Conservation (phyloP, 306 rosid genomes). For the Acacia melanoxylon region DNA sequence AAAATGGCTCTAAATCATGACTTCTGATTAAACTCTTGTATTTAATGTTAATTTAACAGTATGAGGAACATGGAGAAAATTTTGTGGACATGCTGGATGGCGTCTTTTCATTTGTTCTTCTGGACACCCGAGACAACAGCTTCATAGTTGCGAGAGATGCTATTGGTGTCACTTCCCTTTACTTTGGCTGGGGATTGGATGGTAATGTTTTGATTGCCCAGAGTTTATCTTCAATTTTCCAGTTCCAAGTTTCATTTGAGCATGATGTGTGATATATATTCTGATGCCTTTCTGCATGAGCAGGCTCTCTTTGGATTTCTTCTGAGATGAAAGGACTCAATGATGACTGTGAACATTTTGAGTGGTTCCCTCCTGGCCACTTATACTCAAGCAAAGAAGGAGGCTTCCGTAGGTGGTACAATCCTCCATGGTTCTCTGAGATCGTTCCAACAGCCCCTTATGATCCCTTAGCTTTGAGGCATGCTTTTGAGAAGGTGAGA, state of each 20-base stretch:
- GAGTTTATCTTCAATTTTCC: background rate
- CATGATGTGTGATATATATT: background rate
- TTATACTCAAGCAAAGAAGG: constrained; percentile 86
- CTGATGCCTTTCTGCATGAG: constrained; percentile 13
- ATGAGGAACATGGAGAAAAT: constrained; percentile 85
- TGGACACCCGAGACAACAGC: constrained; percentile 93
- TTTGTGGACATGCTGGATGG: constrained; percentile 94
- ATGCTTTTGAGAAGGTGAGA: constrained; percentile 73
- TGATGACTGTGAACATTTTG: constrained; percentile 91
- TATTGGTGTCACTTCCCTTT: constrained; percentile 87
- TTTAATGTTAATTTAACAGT: constrained; percentile 44
- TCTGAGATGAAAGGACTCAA: constrained; percentile 87
- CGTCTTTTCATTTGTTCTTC: constrained; percentile 82
- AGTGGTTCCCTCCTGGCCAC: constrained; percentile 90
- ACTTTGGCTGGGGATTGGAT: constrained; percentile 96
- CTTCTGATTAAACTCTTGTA: background rate
- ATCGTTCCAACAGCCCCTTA: constrained; percentile 78
- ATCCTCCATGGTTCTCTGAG: constrained; percentile 91
- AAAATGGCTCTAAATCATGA: background rate
- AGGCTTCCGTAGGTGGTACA: constrained; percentile 82
- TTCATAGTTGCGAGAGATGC: constrained; percentile 97
- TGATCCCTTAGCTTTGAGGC: constrained; percentile 80
- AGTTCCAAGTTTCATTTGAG: constrained; percentile 3
- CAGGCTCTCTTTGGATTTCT: constrained; percentile 93
- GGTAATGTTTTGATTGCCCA: constrained; percentile 44